Evolutionary conservation across 2,329 filamentous ascomycete genomes (phyloP).

Genomic region (Annulohypoxylon truncatum): DNA sequence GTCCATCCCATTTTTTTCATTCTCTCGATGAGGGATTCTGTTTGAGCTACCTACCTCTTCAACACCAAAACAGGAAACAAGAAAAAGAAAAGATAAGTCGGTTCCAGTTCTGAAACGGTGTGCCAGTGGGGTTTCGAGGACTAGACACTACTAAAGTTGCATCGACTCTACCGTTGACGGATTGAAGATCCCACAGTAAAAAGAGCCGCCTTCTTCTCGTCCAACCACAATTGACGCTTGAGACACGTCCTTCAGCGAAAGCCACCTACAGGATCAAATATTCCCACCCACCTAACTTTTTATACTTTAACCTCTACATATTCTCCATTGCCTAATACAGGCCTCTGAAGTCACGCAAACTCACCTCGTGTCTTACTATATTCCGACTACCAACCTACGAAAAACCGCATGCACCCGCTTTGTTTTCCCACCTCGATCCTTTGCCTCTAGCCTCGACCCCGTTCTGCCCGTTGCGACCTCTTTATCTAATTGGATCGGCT

Average conservation of each 20-base stretch:
- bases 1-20: neutral
- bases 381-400: constrained; percentile 10
- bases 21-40: neutral
- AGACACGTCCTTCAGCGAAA: constrained; percentile 48
- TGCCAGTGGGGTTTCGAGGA: neutral
- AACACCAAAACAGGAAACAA: neutral
- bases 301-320: constrained; percentile 26
- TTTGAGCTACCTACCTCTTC: neutral
- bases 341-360: constrained; percentile 34
- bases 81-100: constrained; percentile 7
- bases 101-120: constrained; percentile 15
- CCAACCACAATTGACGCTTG: constrained; percentile 49
- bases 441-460: constrained; percentile 24
- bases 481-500: constrained; percentile 35
- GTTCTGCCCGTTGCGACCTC: neutral
- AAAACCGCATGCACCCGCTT: constrained; percentile 36
- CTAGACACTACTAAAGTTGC: constrained; percentile 17
- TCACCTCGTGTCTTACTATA: constrained; percentile 32
- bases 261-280: constrained; percentile 45
- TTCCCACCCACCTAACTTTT: constrained; percentile 33
- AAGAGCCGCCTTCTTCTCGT: constrained; percentile 41
- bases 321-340: constrained; percentile 21
- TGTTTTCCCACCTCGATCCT: constrained; percentile 7
- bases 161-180: constrained; percentile 11
- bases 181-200: constrained; percentile 22